Evolutionary conservation across 2,329 filamentous ascomycete genomes (phyloP).

Genomic region (Alternaria burnsii): DNA sequence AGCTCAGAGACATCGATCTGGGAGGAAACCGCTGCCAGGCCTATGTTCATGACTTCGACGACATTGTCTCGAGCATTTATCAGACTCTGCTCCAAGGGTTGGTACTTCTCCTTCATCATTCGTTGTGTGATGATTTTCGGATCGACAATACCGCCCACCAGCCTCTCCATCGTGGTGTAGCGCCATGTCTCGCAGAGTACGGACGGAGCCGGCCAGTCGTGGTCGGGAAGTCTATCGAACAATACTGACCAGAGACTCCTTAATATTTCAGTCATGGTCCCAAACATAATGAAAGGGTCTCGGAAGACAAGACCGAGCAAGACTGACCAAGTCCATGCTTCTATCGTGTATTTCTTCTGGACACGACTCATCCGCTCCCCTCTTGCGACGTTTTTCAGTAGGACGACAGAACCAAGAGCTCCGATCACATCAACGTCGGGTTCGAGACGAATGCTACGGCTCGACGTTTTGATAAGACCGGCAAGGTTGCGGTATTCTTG

Average conservation of each 20-base stretch:
- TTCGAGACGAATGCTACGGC: slow-evolving; percentile 11
- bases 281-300: slow-evolving; percentile 17
- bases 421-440: background rate
- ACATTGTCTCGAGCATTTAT: no score
- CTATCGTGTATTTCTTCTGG: slow-evolving; percentile 22
- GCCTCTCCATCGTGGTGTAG: background rate
- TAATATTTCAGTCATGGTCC: background rate
- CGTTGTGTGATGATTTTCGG: no score
- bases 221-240: background rate
- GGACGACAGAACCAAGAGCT: background rate
- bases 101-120: no score
- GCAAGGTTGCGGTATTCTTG: slow-evolving; percentile 21
- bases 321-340: slow-evolving; percentile 27
- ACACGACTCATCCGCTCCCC: slow-evolving; percentile 11
- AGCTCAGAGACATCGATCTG: background rate
- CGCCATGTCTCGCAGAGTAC: slow-evolving; percentile 22
- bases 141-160: no score
- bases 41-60: no score
- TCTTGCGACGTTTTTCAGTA: background rate
- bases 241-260: slow-evolving; percentile 3
- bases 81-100: no score
- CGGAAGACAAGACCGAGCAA: slow-evolving; percentile 16
- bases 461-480: slow-evolving; percentile 24
- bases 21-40: background rate
- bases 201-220: slow-evolving; percentile 14